Evolutionary conservation across 2,329 filamentous ascomycete genomes (phyloP).

Genomic region (Aquanectria penicillioides): DNA sequence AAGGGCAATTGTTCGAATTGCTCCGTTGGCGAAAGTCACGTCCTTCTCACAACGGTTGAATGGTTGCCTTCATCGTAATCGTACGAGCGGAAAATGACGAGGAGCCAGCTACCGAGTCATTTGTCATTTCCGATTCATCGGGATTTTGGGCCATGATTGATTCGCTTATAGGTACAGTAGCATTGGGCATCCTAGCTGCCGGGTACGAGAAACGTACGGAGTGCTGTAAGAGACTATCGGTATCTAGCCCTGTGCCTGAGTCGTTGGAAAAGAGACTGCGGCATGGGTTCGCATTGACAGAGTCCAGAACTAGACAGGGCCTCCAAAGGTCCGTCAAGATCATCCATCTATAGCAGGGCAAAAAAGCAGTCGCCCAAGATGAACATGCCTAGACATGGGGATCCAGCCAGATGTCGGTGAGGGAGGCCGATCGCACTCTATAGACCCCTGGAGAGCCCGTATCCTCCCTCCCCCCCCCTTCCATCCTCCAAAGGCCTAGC

Average conservation of each 20-base stretch:
- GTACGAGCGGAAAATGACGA: conserved; percentile 3
- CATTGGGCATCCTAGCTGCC: conserved; percentile 2
- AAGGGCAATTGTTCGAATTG: too few relatives aligned
- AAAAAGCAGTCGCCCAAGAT: too few relatives aligned
- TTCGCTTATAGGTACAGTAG: background rate
- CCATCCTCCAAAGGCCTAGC: background rate
- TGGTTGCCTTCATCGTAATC: background rate
- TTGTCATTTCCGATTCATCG: conserved; percentile 12
- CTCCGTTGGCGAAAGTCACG: background rate
- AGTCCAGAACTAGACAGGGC: background rate
- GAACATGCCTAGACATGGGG: conserved; percentile 2
- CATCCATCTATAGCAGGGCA: background rate
- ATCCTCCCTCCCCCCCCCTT: background rate
- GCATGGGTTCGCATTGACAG: conserved; percentile 3
- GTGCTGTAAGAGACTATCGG: conserved; percentile 6
- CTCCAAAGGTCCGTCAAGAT: background rate
- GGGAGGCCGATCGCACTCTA: conserved; percentile 3
- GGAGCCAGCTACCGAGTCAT: conserved; percentile 6
- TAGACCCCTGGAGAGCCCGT: background rate
- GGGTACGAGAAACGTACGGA: background rate
- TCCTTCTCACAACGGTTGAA: too few relatives aligned
- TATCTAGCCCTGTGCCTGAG: background rate
- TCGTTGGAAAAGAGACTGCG: background rate
- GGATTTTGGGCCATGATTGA: background rate
- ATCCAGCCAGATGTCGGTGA: conserved; percentile 7